phyloP scores from a whole-genome alignment of 768 basidiomycete species.

The Ramaria rubella region DNA sequence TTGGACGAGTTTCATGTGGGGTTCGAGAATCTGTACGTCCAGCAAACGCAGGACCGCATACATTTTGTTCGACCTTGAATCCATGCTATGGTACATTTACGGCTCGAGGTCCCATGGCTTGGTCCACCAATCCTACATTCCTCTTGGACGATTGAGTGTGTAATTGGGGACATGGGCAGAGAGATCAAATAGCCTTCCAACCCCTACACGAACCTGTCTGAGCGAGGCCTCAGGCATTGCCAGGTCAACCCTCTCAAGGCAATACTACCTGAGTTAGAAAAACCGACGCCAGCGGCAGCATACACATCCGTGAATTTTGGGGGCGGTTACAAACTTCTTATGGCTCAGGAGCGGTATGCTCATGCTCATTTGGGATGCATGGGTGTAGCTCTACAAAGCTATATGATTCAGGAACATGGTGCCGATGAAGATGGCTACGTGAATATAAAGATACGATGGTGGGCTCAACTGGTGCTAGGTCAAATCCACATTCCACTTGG shows the following conservation, averaged over 20 bases:
- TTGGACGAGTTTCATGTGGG: neutral
- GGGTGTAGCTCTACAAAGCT: neutral
- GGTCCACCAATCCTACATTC: neutral
- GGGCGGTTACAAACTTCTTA: constrained; percentile 19
- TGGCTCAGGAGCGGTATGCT: constrained; percentile 15
- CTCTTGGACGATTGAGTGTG: neutral
- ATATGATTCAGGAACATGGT: neutral
- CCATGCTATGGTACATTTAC: constrained; percentile 3
- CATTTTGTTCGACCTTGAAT: constrained; percentile 4
- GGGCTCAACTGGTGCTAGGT: constrained; percentile 18
- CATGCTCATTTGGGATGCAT: constrained; percentile 9
- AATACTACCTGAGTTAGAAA: constrained; percentile 17
- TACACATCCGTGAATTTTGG: constrained; percentile 15
- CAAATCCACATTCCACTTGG: constrained; percentile 18
- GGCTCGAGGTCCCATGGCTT: neutral
- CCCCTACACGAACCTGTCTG: constrained; percentile 22
- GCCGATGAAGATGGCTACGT: neutral
- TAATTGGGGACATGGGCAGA: neutral
- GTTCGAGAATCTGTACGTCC: constrained; percentile 3
- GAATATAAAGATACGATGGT: constrained; percentile 11
- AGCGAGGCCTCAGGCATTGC: constrained; percentile 17
- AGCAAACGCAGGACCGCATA: constrained; percentile 3
- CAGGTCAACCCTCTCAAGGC: constrained; percentile 20
- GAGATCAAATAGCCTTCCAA: constrained; percentile 10
- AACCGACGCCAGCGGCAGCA: neutral